Conservation (phyloP, 2,329 filamentous ascomycete species). For the Hymenoscyphus repandus region DNA sequence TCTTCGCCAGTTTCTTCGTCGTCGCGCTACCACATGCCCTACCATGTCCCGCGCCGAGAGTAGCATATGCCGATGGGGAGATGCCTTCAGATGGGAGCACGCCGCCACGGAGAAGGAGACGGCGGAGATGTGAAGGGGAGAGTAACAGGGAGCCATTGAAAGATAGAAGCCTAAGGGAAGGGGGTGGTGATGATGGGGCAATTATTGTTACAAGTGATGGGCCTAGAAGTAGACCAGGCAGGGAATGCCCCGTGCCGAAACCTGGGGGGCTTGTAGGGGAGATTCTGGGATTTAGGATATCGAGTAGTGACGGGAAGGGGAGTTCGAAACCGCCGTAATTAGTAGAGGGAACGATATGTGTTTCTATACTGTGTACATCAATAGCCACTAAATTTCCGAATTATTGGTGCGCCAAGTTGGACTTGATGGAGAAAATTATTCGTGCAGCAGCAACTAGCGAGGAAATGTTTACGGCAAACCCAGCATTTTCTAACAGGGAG, state of each 20-base stretch:
- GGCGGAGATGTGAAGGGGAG: constrained; percentile 37
- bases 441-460: no score
- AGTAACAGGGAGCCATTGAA: constrained; percentile 11
- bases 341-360: neutral
- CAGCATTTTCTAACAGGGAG: no score
- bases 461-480: no score
- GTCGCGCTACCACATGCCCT: constrained; percentile 86
- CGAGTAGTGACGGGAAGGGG: constrained; percentile 21
- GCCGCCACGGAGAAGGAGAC: constrained; percentile 38
- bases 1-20: constrained; percentile 84
- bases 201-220: constrained; percentile 40
- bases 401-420: neutral
- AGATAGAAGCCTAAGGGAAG: constrained; percentile 18
- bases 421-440: no score
- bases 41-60: constrained; percentile 80
- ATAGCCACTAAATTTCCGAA: neutral
- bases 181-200: constrained; percentile 19
- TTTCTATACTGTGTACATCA: neutral
- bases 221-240: constrained; percentile 41
- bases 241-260: constrained; percentile 91
- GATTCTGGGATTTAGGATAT: constrained; percentile 43
- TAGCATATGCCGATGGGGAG: constrained; percentile 64
- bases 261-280: constrained; percentile 73
- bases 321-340: constrained; percentile 24
- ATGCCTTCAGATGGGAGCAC: constrained; percentile 19